A percentile compares a stretch with the other conserved stretches of the same genome.
Conservation (phyloP, 2,329 filamentous ascomycete species). For the Diaporthe sp. region DNA sequence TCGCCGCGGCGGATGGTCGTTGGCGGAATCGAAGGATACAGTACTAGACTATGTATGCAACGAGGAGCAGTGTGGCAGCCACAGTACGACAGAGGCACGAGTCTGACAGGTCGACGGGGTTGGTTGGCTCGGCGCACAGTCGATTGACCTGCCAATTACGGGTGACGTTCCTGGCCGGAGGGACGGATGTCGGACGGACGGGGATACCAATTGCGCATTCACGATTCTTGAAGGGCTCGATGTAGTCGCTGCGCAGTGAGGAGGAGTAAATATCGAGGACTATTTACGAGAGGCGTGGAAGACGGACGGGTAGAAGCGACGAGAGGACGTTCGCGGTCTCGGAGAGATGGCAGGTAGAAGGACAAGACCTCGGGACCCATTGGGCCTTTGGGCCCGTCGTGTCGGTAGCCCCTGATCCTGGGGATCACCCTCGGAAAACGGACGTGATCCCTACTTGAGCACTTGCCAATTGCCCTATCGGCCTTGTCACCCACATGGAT, state of each 20-base stretch:
- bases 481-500: conserved; percentile 8
- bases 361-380: conserved; percentile 8
- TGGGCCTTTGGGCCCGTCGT: conserved; percentile 11
- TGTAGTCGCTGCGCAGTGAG: background rate
- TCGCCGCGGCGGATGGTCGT: background rate
- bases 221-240: background rate
- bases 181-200: background rate
- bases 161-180: conserved; percentile 9
- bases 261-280: background rate
- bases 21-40: background rate
- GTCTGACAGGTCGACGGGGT: conserved; percentile 9
- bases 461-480: background rate
- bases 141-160: conserved; percentile 23
- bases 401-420: conserved; percentile 26
- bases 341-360: background rate
- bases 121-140: background rate
- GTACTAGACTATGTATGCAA: background rate
- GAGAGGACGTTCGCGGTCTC: background rate
- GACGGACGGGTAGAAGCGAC: background rate
- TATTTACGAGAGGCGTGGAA: background rate
- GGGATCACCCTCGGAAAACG: conserved; percentile 8
- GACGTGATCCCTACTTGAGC: conserved; percentile 2
- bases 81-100: background rate
- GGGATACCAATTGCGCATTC: background rate
- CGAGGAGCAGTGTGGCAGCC: background rate